These are phyloP conservation scores for Penicillium roqueforti DNA, from an alignment of 495 filamentous ascomycete genomes.

Conservation along the genomic window DNA sequence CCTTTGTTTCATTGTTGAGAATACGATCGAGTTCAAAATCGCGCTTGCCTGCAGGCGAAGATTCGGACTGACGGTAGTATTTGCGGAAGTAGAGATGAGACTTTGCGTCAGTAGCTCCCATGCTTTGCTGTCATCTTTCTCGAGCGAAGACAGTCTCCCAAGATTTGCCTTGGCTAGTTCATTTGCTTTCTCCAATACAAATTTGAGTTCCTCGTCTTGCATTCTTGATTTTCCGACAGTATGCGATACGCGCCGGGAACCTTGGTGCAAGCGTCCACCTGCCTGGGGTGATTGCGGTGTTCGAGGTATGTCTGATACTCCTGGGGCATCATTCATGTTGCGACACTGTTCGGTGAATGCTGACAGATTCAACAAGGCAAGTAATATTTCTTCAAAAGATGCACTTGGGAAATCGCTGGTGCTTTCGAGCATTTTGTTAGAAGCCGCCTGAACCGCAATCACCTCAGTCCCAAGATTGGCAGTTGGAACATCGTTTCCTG, in stretches of 20 bases:
- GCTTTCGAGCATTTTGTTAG: slow-evolving; percentile 81
- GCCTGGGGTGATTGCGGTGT: slow-evolving; percentile 33
- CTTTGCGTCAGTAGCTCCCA: slow-evolving; percentile 71
- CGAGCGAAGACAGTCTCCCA: slow-evolving; percentile 58
- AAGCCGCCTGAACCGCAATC: slow-evolving; percentile 83
- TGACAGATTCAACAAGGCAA: slow-evolving; percentile 65
- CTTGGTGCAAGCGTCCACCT: slow-evolving; percentile 46
- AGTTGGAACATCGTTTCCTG: slow-evolving; percentile 45
- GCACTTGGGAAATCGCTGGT: slow-evolving; percentile 80
- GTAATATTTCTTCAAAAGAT: slow-evolving; percentile 73
- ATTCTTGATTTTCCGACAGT: slow-evolving; percentile 39
- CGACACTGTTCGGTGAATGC: slow-evolving; percentile 34
- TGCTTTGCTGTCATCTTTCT: slow-evolving; percentile 58
- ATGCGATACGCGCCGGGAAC: slow-evolving; percentile 55
- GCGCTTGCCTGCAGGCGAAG: slow-evolving; percentile 70
- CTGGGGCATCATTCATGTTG: slow-evolving; percentile 28
- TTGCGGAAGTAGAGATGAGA: slow-evolving; percentile 62
- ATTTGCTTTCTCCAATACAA: slow-evolving; percentile 78
- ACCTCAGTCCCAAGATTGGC: slow-evolving; percentile 72
- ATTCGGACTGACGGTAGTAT: slow-evolving; percentile 46
- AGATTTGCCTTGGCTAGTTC: slow-evolving; percentile 78
- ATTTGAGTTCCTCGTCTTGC: slow-evolving; percentile 50
- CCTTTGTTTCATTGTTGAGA: slow-evolving; percentile 43
- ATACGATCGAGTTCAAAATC: slow-evolving; percentile 68
- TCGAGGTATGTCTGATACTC: slow-evolving; percentile 12